Conservation (phyloP, 352 stramenopile species). For the Blastocystis sp. region DNA sequence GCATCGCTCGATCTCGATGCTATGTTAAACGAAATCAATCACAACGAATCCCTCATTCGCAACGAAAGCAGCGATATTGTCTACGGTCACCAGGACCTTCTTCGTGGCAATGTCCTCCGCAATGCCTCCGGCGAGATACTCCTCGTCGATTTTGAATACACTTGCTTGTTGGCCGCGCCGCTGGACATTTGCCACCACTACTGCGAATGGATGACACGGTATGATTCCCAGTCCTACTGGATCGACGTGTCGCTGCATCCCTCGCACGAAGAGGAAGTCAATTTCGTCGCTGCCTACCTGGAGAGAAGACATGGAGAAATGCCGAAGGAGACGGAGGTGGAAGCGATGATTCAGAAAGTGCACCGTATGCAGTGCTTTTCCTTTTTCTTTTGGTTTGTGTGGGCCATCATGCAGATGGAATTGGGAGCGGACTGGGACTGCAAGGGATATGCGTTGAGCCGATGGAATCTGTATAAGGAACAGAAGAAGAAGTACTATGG, state of each 20-base stretch:
- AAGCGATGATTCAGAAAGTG: background rate
- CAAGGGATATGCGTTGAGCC: slow-evolving; percentile 25
- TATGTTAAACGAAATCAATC: background rate
- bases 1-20: background rate
- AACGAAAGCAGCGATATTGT: slow-evolving; percentile 18
- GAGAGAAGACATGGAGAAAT: background rate
- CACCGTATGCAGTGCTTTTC: slow-evolving; percentile 46
- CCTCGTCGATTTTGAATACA: slow-evolving; percentile 38
- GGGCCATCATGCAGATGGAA: slow-evolving; percentile 28
- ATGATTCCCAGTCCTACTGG: slow-evolving; percentile 34
- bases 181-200: slow-evolving; percentile 43
- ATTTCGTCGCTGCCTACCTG: slow-evolving; percentile 24
- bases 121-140: slow-evolving; percentile 4
- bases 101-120: slow-evolving; percentile 26
- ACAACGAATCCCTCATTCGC: slow-evolving; percentile 16
- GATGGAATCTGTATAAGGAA: slow-evolving; percentile 37
- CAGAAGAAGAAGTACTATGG: slow-evolving; percentile 39
- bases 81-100: slow-evolving; percentile 47
- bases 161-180: background rate
- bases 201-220: slow-evolving; percentile 47
- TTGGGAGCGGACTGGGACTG: slow-evolving; percentile 24
- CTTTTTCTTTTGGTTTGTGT: slow-evolving; percentile 49
- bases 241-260: slow-evolving; percentile 31
- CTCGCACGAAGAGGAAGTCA: background rate
- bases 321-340: background rate